Evolutionary conservation across 192 early-diverging fungal species (phyloP).

Genomic region (Gryganskiella cystojenkinii): DNA sequence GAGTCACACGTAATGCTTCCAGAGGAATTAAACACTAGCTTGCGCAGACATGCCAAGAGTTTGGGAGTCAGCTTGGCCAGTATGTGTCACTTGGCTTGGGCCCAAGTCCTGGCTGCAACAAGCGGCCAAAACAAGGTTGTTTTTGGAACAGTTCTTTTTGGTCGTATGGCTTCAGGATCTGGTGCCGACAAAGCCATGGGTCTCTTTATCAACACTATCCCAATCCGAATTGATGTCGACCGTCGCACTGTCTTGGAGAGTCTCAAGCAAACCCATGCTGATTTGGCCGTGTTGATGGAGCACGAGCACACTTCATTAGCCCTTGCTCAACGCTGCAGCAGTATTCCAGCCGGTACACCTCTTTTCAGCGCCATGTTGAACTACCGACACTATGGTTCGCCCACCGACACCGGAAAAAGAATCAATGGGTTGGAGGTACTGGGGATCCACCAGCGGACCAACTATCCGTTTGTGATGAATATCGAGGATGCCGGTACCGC

Average conservation of each 20-base stretch:
- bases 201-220: constrained; percentile 20
- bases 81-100: constrained; percentile 10
- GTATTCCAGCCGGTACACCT: background rate
- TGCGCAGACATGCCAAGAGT: background rate
- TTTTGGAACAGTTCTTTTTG: constrained; percentile 12
- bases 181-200: background rate
- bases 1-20: background rate
- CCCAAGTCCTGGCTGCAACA: background rate
- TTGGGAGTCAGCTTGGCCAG: background rate
- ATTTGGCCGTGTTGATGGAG: constrained; percentile 5
- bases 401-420: background rate
- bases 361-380: constrained; percentile 10
- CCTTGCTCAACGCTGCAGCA: constrained; percentile 15
- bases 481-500: constrained; percentile 8
- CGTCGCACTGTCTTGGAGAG: background rate
- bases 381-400: constrained; percentile 5
- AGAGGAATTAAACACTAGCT: background rate
- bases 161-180: background rate
- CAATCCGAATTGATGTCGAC: constrained; percentile 11
- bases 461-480: constrained; percentile 4
- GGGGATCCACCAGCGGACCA: constrained; percentile 7
- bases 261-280: background rate
- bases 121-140: constrained; percentile 3
- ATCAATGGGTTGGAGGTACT: background rate
- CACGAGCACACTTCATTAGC: constrained; percentile 18